These are phyloP conservation scores for Agaricus bisporus DNA, from an alignment of 768 basidiomycete genomes.

Conservation along the genomic window DNA sequence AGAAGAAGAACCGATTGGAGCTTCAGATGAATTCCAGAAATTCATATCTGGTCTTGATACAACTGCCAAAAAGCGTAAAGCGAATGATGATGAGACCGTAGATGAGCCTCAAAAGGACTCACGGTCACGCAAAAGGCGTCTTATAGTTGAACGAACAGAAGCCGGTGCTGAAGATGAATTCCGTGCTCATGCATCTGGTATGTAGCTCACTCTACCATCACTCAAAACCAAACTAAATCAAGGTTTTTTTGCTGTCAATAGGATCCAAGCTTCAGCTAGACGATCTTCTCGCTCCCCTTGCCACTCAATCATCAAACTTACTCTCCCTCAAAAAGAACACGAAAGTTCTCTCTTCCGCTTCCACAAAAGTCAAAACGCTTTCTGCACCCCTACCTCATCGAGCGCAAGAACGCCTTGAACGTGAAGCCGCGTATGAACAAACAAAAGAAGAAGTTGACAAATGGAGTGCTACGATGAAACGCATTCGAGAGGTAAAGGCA, in stretches of 20 bases:
- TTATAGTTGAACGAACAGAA: slow-evolving; percentile 67
- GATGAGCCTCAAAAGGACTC: slow-evolving; percentile 16
- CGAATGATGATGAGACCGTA: slow-evolving; percentile 23
- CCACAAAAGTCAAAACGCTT: slow-evolving; percentile 53
- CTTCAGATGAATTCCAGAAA: slow-evolving; percentile 59
- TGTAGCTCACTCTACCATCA: slow-evolving; percentile 10
- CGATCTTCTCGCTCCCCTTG: slow-evolving; percentile 72
- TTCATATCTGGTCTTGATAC: slow-evolving; percentile 69
- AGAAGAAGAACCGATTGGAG: slow-evolving; percentile 42
- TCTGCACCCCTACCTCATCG: slow-evolving; percentile 83
- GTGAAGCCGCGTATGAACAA: slow-evolving; percentile 91
- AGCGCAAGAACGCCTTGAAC: slow-evolving; percentile 83
- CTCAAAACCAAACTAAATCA: background rate
- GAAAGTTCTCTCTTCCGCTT: slow-evolving; percentile 46
- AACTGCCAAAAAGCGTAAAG: slow-evolving; percentile 65
- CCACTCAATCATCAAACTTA: slow-evolving; percentile 55
- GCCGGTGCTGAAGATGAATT: slow-evolving; percentile 82
- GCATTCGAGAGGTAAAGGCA: slow-evolving; percentile 68
- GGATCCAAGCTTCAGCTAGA: slow-evolving; percentile 59
- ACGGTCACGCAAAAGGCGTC: slow-evolving; percentile 47
- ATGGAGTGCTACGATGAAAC: slow-evolving; percentile 90
- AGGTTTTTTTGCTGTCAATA: slow-evolving; percentile 16
- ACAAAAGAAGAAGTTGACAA: slow-evolving; percentile 91
- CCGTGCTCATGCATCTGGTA: slow-evolving; percentile 47
- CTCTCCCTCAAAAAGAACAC: slow-evolving; percentile 65